Percentiles rank a stretch among this genome's conserved stretches.
phyloP scores from a whole-genome alignment of 2,329 filamentous ascomycete genomes.

The Emmonsia crescens region DNA sequence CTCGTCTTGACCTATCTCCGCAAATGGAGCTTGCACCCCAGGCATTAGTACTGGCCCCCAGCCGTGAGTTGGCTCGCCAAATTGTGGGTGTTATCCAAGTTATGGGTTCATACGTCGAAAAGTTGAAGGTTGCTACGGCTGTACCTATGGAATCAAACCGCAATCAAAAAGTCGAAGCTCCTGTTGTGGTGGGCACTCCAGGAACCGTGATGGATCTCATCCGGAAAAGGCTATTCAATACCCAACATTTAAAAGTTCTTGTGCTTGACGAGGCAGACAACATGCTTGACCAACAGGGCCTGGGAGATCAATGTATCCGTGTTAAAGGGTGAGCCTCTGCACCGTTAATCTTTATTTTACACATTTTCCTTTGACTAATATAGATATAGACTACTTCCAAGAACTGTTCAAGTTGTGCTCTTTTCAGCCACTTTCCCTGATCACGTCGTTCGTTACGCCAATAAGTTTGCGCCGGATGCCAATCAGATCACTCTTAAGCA shows the following conservation, averaged over 20 bases:
- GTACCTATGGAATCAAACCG: constrained; percentile 65
- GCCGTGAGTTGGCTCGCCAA: constrained; percentile 86
- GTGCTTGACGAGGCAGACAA: constrained; percentile 97
- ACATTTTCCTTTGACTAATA: constrained; percentile 22
- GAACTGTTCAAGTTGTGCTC: constrained; percentile 70
- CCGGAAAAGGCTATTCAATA: constrained; percentile 62
- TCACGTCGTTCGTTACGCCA: constrained; percentile 72
- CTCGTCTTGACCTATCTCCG: constrained; percentile 64
- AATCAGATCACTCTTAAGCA: constrained; percentile 81
- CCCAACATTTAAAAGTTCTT: constrained; percentile 62
- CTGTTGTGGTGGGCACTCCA: constrained; percentile 84
- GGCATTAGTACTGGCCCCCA: constrained; percentile 80
- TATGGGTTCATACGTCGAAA: constrained; percentile 74
- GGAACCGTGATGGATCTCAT: constrained; percentile 87
- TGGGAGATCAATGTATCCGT: constrained; percentile 88
- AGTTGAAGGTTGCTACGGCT: constrained; percentile 66
- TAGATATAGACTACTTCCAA: constrained; percentile 55
- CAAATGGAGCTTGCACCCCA: constrained; percentile 54
- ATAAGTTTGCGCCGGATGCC: constrained; percentile 71
- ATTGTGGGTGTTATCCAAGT: constrained; percentile 74
- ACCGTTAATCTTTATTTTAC: not conserved
- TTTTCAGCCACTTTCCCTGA: constrained; percentile 93
- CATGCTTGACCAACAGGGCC: constrained; percentile 91
- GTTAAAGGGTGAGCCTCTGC: constrained; percentile 61
- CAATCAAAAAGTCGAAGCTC: constrained; percentile 57